Percentiles rank a stretch among this genome's conserved stretches.
These are phyloP conservation scores for Fusarium chaquense DNA, from an alignment of 2,329 filamentous ascomycete genomes.

Conservation along the genomic window DNA sequence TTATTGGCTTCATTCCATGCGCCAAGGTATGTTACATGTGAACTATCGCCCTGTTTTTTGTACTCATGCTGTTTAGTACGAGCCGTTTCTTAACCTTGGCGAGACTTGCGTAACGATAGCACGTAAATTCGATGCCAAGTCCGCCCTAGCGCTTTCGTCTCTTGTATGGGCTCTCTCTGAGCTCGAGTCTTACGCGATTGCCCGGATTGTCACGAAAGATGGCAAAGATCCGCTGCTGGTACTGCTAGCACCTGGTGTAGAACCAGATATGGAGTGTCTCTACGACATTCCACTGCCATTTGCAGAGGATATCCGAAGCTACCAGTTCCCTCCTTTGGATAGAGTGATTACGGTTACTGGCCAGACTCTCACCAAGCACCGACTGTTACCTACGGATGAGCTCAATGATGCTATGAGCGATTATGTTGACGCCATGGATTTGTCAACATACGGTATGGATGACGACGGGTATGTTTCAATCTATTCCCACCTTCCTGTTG, in stretches of 20 bases:
- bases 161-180: constrained; percentile 90
- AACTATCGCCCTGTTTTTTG: neutral
- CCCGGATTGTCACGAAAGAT: constrained; percentile 86
- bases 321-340: constrained; percentile 91
- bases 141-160: constrained; percentile 86
- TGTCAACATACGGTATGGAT: constrained; percentile 77
- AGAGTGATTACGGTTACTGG: constrained; percentile 89
- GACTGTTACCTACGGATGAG: constrained; percentile 81
- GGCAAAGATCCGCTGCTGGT: constrained; percentile 81
- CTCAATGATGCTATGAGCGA: constrained; percentile 86
- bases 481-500: neutral
- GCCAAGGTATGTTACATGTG: constrained; percentile 66
- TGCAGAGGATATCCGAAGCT: constrained; percentile 89
- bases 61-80: constrained; percentile 67
- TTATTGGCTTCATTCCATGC: constrained; percentile 86
- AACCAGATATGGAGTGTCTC: constrained; percentile 83
- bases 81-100: constrained; percentile 87
- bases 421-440: constrained; percentile 93
- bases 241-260: constrained; percentile 83
- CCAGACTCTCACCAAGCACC: constrained; percentile 82
- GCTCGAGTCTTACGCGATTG: constrained; percentile 86
- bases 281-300: constrained; percentile 93
- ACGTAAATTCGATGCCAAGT: constrained; percentile 82
- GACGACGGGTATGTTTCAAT: constrained; percentile 73
- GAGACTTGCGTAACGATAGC: constrained; percentile 82